A percentile compares a stretch with the other conserved stretches of the same genome.
These are phyloP conservation scores for Globisporangium splendens DNA, from an alignment of 352 stramenopile genomes.

Conservation along the genomic window DNA sequence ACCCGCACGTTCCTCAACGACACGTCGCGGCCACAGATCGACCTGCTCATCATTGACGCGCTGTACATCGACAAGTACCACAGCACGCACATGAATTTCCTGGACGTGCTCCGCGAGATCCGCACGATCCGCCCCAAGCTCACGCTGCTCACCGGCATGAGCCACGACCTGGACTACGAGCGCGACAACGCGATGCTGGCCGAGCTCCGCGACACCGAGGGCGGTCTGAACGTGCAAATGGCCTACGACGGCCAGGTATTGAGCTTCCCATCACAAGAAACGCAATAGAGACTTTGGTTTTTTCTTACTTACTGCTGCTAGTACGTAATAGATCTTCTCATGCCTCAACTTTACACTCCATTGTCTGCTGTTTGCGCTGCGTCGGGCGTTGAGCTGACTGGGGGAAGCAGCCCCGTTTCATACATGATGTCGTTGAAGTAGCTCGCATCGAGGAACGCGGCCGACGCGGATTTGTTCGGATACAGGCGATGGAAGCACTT, in stretches of 20 bases:
- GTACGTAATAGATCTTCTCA: neutral
- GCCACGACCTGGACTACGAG: conserved; percentile 80
- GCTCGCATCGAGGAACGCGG: conserved; percentile 13
- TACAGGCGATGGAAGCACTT: conserved; percentile 77
- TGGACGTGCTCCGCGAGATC: conserved; percentile 65
- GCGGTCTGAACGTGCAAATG: conserved; percentile 67
- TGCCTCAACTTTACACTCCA: neutral
- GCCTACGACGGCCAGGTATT: conserved; percentile 75
- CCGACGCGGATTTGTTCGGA: conserved; percentile 22
- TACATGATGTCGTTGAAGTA: conserved; percentile 48
- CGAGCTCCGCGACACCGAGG: conserved; percentile 45
- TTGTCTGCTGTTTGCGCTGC: neutral
- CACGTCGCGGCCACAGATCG: conserved; percentile 44
- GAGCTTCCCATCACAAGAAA: conserved; percentile 52
- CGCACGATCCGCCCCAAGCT: conserved; percentile 55
- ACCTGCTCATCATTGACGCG: conserved; percentile 82
- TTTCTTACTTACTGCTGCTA: neutral
- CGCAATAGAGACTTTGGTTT: neutral
- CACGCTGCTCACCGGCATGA: conserved; percentile 84
- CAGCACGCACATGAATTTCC: conserved; percentile 83
- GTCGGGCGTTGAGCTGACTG: conserved; percentile 1
- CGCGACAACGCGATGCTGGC: conserved; percentile 39
- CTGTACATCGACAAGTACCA: conserved; percentile 75
- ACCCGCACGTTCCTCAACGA: conserved; percentile 58
- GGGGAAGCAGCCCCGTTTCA: conserved; percentile 11